Evolutionary conservation across 164 flowering plant genomes (phyloP), one percentile per base, ranked within the genome.

Genomic region (Tetracentron sinense): DNA sequence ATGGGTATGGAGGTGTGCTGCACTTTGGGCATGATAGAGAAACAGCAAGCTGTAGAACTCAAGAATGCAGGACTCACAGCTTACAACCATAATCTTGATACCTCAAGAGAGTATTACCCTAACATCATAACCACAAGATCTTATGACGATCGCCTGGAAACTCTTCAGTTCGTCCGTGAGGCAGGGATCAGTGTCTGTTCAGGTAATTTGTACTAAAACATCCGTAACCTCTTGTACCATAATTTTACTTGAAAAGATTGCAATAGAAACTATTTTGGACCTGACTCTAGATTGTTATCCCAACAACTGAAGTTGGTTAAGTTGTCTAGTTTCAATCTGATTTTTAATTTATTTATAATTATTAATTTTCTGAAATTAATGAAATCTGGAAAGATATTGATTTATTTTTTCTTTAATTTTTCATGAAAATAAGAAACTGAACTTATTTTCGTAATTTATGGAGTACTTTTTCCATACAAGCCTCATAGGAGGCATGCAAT

Each of bases 1-100:
- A 92, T 95, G 98, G 98, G 91, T n/a, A 88, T 95, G 98, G 98
- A 92, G 78, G 98, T 90, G 0, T 95, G 98, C 72, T 92, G 99
- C 82, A 95, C 98, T 15, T 75, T 95, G 77, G 99, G 99, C 60
- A 95, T 95, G 99, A 59, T 95, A 44, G 99, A 90, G 81, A 87
- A 90, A 77, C 97, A 92, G 74, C 99, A 95, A 75, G 99, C 99
- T 48, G 22, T 77, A 52, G 91, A 88, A 54, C 90, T 95, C 20
- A 95, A 92, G 81, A 75, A 85, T 70, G 99, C 99, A 27, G 99
- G 99, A 19, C 92, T 95, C 20, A 95, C 98, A 44, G 97, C 99
- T 52, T 95, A 92, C 68, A 95, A 95, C 67, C 99, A 95, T 77
- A 95, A 95, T 78, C 98, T 95, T 61, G 99, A 95, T 69, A 92